phyloP scores from a whole-genome alignment of 345 rosid genomes.

The Populus pruinosa region DNA sequence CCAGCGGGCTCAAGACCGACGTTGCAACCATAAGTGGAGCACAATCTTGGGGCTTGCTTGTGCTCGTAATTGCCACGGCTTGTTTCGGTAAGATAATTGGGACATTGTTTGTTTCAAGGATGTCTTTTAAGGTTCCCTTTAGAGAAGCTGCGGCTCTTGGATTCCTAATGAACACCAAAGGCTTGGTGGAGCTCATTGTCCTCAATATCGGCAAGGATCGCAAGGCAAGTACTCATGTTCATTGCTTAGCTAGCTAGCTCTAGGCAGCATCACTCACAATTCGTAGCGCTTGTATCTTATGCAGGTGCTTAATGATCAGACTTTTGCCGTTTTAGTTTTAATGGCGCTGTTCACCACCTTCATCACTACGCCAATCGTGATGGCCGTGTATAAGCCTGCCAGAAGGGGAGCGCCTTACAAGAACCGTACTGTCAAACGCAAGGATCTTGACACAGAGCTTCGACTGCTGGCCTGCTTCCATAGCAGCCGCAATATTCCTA shows the following conservation, averaged over 20 bases:
- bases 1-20: conserved; percentile 45
- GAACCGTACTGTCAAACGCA: conserved; percentile 44
- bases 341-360: conserved; percentile 74
- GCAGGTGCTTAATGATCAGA: conserved; percentile 61
- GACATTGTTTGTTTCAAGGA: conserved; percentile 18
- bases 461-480: conserved; percentile 61
- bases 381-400: conserved; percentile 56
- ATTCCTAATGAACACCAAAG: conserved; percentile 51
- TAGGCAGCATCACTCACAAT: too few species aligned
- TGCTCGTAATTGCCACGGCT: conserved; percentile 37
- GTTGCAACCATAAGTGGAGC: conserved; percentile 40
- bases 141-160: conserved; percentile 37
- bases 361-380: conserved; percentile 56
- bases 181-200: conserved; percentile 47
- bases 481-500: conserved; percentile 60
- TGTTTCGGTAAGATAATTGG: conserved; percentile 44
- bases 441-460: conserved; percentile 52
- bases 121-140: conserved; percentile 27
- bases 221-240: conserved; percentile 20
- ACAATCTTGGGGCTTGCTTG: conserved; percentile 42
- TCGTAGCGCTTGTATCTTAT: background rate
- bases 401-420: conserved; percentile 51
- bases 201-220: conserved; percentile 50
- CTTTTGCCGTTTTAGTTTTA: conserved; percentile 55
- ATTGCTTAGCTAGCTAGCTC: background rate